phyloP scores from a whole-genome alignment of 1,139 yeast genomes.

The Tardiomyces depauwii region DNA sequence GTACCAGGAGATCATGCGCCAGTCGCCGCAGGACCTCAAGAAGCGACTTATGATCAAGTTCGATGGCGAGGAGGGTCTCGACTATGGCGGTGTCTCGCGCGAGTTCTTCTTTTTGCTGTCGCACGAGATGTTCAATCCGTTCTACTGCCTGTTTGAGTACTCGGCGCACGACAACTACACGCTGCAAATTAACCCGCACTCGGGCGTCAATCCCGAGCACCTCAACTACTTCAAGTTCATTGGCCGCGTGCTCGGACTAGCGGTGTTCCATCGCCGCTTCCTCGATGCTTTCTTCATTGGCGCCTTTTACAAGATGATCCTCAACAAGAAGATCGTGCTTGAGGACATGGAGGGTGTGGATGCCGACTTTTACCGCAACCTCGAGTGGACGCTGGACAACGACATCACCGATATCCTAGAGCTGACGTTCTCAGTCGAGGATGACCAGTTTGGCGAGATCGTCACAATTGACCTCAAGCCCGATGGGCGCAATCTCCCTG shows the following conservation, averaged over 20 bases:
- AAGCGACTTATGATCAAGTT: slow-evolving; percentile 96
- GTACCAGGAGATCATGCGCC: slow-evolving; percentile 97
- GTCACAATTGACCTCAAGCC: slow-evolving; percentile 86
- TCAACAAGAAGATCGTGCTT: slow-evolving; percentile 83
- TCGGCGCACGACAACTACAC: slow-evolving; percentile 98
- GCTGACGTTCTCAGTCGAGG: slow-evolving; percentile 88
- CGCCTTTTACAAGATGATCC: slow-evolving; percentile 95
- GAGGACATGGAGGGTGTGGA: slow-evolving; percentile 99
- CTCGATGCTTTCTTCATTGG: slow-evolving; percentile 97
- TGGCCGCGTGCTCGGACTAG: slow-evolving; percentile 96
- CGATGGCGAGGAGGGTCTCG: slow-evolving; percentile 98
- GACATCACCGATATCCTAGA: slow-evolving; percentile 82
- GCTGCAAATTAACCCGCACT: slow-evolving; percentile 91
- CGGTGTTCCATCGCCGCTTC: slow-evolving; percentile 96
- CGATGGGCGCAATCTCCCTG: slow-evolving; percentile 78
- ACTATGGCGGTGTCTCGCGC: slow-evolving; percentile 98
- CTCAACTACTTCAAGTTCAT: slow-evolving; percentile 94
- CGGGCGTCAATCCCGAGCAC: slow-evolving; percentile 97
- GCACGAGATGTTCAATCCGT: slow-evolving; percentile 98
- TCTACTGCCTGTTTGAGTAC: slow-evolving; percentile 91
- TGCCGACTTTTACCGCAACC: slow-evolving; percentile 87
- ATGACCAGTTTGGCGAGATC: slow-evolving; percentile 90
- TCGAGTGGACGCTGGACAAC: slow-evolving; percentile 92
- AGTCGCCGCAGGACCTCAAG: slow-evolving; percentile 94
- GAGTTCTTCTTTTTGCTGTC: slow-evolving; percentile 93